phyloP scores from a whole-genome alignment of 176 grass and related monocot genomes.

The Lolium perenne region DNA sequence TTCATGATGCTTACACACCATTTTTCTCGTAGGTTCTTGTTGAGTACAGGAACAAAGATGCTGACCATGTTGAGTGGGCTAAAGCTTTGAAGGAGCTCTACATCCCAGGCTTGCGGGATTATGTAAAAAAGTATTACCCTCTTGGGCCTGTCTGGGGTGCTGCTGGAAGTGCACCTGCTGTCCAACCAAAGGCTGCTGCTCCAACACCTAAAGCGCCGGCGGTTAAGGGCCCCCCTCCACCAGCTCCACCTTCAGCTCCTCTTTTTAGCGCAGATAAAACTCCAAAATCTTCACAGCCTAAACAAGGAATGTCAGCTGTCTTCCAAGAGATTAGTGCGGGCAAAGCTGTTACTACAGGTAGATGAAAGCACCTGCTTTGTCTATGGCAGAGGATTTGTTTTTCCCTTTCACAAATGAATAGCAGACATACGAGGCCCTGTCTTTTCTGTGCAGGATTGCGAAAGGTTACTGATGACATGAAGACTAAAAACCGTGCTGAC shows the following conservation, averaged over 20 bases:
- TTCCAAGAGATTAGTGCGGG: conserved; percentile 88
- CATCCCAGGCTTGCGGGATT: conserved; percentile 79
- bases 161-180: conserved; percentile 43
- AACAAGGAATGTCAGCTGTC: conserved; percentile 88
- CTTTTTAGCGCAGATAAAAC: conserved; percentile 67
- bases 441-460: conserved; percentile 63
- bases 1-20: conserved; percentile 13
- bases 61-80: conserved; percentile 93
- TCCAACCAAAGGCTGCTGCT: conserved; percentile 62
- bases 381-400: conserved; percentile 15
- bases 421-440: conserved; percentile 13
- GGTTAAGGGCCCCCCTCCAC: conserved; percentile 62
- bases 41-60: conserved; percentile 89
- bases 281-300: conserved; percentile 61
- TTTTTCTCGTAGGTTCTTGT: conserved; percentile 77
- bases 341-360: conserved; percentile 83
- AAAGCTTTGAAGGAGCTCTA: conserved; percentile 98
- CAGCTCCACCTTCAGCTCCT: conserved; percentile 65
- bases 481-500: conserved; percentile 81
- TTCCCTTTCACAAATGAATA: background rate
- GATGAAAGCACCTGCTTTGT: conserved; percentile 26
- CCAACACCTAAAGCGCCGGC: conserved; percentile 62
- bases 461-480: conserved; percentile 97
- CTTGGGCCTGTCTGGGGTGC: conserved; percentile 81
- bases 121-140: conserved; percentile 92